Base-by-base conservation (phyloP, 306 rosid genomes). In the Chamaecrista fasciculata region DNA sequence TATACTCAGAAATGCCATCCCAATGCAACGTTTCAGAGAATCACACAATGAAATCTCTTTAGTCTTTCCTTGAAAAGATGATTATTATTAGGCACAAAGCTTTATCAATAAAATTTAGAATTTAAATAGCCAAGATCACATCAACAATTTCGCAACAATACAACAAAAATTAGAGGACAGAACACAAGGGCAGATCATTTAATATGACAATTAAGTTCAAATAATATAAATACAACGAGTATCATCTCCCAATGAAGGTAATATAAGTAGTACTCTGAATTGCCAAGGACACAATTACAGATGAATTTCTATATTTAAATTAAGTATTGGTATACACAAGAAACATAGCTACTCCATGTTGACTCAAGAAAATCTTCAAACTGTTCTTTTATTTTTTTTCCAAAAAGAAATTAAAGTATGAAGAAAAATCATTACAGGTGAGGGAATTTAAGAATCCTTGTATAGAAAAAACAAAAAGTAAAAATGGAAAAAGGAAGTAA, bases 21-120 rank as follows among this genome's bases (percentile, higher is more conserved):
- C 80, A 69, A 67, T 60, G 84, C 98, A 90, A 77, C 79, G 65
- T 82, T 86, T 82, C 50, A 90, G 69, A 37, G 90, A 85, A 71
- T 76, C 78, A 91, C 94, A 80, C 11, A 90, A 10, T 55, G 97
- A 80, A 81, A 93, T 74, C 53, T 86, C 68, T 88, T 83, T 88
- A 61, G 92, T 83, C 98, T 93, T 82, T 78, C 75, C 71, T 70
- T 50, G 75, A 80, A 76, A 69, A 40, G 55, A 78, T 64, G 67
- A 63, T 70, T 62, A 60, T 62, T 74, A 60, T 82, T 75, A 78
- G 75, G 71, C 48, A 60, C 75, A 59, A 69, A 58, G 57, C 60
- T 44, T 74, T 39, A 44, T 33, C 28, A 56, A 15, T 36, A 16
- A 37, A 53, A 72, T 58, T 50, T 56, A 76, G 63, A 53, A 55